Evolutionary conservation across 2,329 filamentous ascomycete genomes (phyloP).

Genomic region (Lasiodiplodia sp.): DNA sequence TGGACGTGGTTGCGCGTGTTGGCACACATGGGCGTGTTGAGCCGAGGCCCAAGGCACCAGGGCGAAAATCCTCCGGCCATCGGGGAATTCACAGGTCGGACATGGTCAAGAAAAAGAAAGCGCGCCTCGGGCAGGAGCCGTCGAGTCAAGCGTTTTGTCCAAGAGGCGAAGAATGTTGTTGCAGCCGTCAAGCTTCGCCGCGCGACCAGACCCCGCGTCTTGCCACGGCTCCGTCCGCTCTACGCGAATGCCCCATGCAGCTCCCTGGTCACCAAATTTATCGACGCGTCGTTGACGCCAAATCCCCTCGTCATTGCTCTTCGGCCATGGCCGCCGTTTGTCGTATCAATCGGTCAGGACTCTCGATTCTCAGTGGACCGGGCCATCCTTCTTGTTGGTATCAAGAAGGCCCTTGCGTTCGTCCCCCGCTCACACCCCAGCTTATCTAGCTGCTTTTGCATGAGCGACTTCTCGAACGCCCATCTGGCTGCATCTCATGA

Average conservation of each 20-base stretch:
- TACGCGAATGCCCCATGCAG: background rate
- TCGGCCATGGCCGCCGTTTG: background rate
- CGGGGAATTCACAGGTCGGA: background rate
- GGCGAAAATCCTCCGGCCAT: background rate
- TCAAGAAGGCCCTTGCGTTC: constrained; percentile 3
- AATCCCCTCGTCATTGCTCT: constrained; percentile 7
- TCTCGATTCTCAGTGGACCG: background rate
- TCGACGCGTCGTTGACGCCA: constrained; percentile 6
- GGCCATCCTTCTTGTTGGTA: background rate
- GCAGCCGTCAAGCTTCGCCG: constrained; percentile 21
- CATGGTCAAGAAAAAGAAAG: too few relatives aligned
- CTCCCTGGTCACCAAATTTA: background rate
- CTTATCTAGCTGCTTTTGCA: background rate
- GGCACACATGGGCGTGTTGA: constrained; percentile 5
- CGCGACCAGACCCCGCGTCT: background rate
- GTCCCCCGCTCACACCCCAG: background rate
- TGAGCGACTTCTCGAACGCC: background rate
- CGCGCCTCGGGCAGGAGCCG: background rate
- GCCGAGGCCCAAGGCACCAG: constrained; percentile 3
- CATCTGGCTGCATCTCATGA: background rate
- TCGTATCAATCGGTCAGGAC: background rate
- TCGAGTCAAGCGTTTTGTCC: constrained; percentile 23
- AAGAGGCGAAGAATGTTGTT: constrained; percentile 6
- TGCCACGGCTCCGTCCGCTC: background rate
- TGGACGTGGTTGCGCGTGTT: constrained; percentile 9